Conservation (phyloP, 306 rosid genomes). For the Cicer chorassanicum region DNA sequence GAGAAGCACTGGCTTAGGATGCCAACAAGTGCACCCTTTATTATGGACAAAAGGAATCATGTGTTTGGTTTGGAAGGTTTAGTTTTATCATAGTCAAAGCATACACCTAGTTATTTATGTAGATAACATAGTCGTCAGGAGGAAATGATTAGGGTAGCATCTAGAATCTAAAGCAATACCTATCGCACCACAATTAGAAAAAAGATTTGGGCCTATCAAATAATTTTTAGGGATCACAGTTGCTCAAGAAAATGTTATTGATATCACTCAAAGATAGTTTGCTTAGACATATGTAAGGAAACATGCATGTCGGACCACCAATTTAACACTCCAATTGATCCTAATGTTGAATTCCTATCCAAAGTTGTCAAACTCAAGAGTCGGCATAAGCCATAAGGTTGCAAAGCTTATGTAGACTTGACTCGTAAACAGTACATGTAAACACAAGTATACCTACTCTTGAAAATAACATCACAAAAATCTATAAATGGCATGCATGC, state of each 20-base stretch:
- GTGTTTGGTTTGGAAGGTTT: constrained; percentile 15
- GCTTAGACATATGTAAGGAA: not conserved
- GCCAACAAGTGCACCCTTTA: constrained; percentile 1
- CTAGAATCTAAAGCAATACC: constrained; percentile 4
- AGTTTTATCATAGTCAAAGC: constrained; percentile 2
- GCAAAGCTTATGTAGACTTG: not conserved
- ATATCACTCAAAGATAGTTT: constrained; percentile 1
- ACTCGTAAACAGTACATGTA: not conserved
- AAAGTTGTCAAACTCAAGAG: not conserved
- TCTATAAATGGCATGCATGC: not conserved
- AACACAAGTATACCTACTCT: not conserved
- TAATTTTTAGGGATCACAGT: not conserved
- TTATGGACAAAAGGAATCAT: not conserved
- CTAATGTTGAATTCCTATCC: not conserved
- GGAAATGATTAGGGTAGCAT: constrained; percentile 5
- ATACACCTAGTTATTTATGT: constrained; percentile 7
- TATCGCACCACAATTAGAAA: not conserved
- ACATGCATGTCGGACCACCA: not conserved
- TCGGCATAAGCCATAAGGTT: not conserved
- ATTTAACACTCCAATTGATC: not conserved
- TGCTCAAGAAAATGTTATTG: constrained; percentile 11
- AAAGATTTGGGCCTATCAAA: not conserved
- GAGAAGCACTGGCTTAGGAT: not conserved
- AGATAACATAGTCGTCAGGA: not conserved
- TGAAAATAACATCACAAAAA: constrained; percentile 5